Evolutionary conservation across 768 basidiomycete species (phyloP), one percentile per base, ranked within the genome.

Genomic region (Pulveroboletus sp.): DNA sequence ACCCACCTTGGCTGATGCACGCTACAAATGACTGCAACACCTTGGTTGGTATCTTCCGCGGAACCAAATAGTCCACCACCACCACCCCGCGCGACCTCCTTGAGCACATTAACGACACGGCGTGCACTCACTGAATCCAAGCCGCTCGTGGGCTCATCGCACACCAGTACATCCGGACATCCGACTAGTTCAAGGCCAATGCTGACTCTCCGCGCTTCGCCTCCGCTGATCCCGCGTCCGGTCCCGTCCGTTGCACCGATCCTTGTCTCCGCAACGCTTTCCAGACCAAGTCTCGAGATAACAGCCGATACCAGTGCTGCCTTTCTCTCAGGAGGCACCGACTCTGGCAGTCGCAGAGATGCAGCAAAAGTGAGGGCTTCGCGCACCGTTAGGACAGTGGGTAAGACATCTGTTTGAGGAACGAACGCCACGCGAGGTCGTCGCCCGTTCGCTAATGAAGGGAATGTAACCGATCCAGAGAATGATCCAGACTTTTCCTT

Each of bases 161-260:
- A 74, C 27, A 95, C 81, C 36, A 96, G 68, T 10, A 96, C 74
- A 61, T 93, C 89, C 0, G 93, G 93, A 36, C 78, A 76, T 0
- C 89, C 85, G 42, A 95, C 84, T 9, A 96, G 76, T 70, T 95
- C 93, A 33, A 93, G 69, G 6, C 92, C 93, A 52, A 96, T 94
- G 50, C 86, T 91, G 6, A 96, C 88, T 43, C 93, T 73, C 40
- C 93, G 78, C 76, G 89, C 89, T 67, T 96, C 93, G 9, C 93
- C 93, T 10, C 93, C 93, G 59, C 86, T 89, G 45, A 96, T 92
- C 0, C 91, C 93, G 41, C 92, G 75, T 17, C 80, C 75, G 55
- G 86, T 84, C 6, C 82, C 79, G 9, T 84, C 83, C 5, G 78
- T 76, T 14, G 81, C 66, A 3, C 68, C 82, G 35, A 96, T 93